phyloP scores from a whole-genome alignment of 768 basidiomycete species.

The Suillus decipiens region DNA sequence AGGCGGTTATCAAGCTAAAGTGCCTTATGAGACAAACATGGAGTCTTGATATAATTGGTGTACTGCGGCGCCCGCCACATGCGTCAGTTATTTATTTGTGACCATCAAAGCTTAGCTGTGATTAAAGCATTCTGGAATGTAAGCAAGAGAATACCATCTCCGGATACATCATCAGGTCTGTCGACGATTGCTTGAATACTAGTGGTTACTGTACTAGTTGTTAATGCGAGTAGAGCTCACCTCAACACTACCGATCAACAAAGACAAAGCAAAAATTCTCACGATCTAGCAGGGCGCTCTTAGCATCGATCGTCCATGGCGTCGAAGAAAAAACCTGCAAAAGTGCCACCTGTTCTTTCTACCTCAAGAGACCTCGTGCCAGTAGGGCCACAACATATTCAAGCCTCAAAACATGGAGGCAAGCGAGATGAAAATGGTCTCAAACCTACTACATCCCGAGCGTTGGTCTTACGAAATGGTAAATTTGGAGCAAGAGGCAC shows the following conservation, averaged over 20 bases:
- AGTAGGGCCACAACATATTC: conserved; percentile 56
- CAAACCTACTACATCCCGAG: conserved; percentile 68
- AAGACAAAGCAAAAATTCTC: neutral
- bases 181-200: neutral
- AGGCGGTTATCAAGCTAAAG: neutral
- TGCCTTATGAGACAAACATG: neutral
- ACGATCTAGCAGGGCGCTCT: neutral
- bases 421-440: conserved; percentile 53
- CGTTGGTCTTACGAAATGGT: conserved; percentile 72
- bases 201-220: neutral
- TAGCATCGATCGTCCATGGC: conserved; percentile 3
- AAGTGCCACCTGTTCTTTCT: conserved; percentile 13
- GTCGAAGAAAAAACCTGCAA: conserved; percentile 34
- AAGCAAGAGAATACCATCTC: neutral
- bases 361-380: conserved; percentile 49
- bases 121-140: neutral
- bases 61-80: neutral
- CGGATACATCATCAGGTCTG: neutral
- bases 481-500: conserved; percentile 73
- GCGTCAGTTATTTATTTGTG: neutral
- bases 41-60: too few species aligned
- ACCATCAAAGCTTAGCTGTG: neutral
- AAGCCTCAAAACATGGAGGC: conserved; percentile 27
- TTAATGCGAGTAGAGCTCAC: neutral
- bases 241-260: neutral